Base-by-base conservation (phyloP, 1,284 basidiomycete genomes). In the Microbotryum scabiosae region DNA sequence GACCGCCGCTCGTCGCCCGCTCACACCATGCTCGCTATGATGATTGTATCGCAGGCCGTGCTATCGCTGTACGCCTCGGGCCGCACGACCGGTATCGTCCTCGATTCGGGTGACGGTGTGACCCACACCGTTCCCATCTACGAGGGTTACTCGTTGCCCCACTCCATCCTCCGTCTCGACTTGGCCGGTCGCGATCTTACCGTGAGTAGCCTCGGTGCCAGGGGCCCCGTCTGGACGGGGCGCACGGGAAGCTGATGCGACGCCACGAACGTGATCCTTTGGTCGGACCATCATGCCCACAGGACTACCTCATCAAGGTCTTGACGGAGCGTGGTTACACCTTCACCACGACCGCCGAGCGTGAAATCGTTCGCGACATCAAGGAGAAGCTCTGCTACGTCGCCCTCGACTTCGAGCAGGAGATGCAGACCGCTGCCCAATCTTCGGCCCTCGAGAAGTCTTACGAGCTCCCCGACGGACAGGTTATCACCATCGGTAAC, bases 331-430 rank as follows among this genome's bases (percentile, higher is more conserved):
- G 92, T 72, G 92, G 92, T 41, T 94, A 97, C 80, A 83, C 85
- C 62, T 94, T 96, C 85, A 91, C 88, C 73, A 96, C 77, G 30
- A 69, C 71, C 14, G 71, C 71, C 59, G 71, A 72, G 64, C 85
- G 87, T 75, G 91, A 94, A 84, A 91, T 96, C 66, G 92, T 96
- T 73, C 85, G 92, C 73, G 92, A 96, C 78, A 93, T 96, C 82
- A 96, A 96, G 83, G 92, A 96, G 83, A 94, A 93, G 82, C 85
- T 96, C 55, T 94, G 91, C 81, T 96, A 96, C 78, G 90, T 96
- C 72, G 92, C 92, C 46, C 84, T 94, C 71, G 92, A 96, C 81
- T 96, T 94, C 74, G 90, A 94, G 78, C 88, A 96, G 79, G 92
- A 96, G 80, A 82, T 96, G 72, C 87, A 90, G 80, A 92, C 88